Evolutionary conservation across 83 land plant species (phyloP), one percentile per base, ranked within the genome.

Genomic region (Thuja plicata): DNA sequence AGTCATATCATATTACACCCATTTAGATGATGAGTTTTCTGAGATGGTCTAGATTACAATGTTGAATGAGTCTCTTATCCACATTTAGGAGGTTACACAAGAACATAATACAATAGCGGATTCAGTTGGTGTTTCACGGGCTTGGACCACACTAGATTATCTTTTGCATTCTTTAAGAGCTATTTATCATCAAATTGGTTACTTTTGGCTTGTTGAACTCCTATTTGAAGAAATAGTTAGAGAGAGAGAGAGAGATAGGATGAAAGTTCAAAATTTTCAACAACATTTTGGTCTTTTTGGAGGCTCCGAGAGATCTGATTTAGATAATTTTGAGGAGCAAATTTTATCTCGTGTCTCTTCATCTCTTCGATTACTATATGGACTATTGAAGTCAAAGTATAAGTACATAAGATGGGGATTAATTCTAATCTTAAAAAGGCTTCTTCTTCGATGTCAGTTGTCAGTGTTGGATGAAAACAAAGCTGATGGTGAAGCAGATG

Each of bases 141-240:
- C 96, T 84, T 93, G 94, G 94, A 87, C 89, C 37, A 96, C 95
- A 45, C 86, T 98, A 32, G 93, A 94, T 89, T 94, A 96, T 73
- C 96, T 98, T 89, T 94, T 98, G 57, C 99, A 98, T 90, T 98
- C 99, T 40, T 93, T 95, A 54, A 89, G 94, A 74, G 46, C 92
- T 38, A 86, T 93, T 83, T 96, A 90, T 89, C 99, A 99, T 10
- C 93, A 91, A 10, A 94, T 97, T 91, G 99, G 99, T 7, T 97
- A 97, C 87, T 89, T 93, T 57, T 98, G 99, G 99, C 92, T 98
- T 48, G 93, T 95, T 50, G 96, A 98, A 87, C 87, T 98, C 79
- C 93, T 98, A 80, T 89, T 94, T 89, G 88, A 92, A 21, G 97
- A 97, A 92, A 92, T 96, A 66, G 93, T 91, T 87, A 90, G 89